These are phyloP conservation scores for Mariannaea sp. DNA, from an alignment of 2,329 filamentous ascomycete species.

Conservation along the genomic window DNA sequence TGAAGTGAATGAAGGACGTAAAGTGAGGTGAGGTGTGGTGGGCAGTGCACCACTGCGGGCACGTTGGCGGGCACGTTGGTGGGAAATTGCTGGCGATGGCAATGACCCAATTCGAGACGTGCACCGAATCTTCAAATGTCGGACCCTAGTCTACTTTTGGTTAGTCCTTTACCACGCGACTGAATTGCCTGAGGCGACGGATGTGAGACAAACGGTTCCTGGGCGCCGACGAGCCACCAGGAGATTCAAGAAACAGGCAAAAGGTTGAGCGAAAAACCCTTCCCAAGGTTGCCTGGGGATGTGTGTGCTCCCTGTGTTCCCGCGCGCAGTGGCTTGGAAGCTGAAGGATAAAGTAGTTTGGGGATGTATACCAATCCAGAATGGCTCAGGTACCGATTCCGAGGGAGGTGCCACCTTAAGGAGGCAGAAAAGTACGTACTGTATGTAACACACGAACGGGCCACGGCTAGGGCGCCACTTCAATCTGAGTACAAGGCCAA, in stretches of 20 bases:
- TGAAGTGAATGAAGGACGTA: neutral
- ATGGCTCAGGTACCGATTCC: too few species aligned
- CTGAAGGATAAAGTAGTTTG: neutral
- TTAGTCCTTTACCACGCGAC: slow-evolving; percentile 25
- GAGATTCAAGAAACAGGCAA: slow-evolving; percentile 12
- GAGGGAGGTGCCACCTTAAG: slow-evolving; percentile 7
- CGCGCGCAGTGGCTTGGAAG: neutral
- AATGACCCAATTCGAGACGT: slow-evolving; percentile 35
- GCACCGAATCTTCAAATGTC: slow-evolving; percentile 25
- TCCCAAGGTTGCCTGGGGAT: neutral
- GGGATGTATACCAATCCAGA: neutral
- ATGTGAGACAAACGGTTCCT: slow-evolving; percentile 15
- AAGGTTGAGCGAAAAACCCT: neutral
- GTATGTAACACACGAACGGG: slow-evolving; percentile 33
- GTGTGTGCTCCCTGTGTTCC: neutral
- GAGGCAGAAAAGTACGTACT: neutral
- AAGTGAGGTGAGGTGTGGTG: neutral
- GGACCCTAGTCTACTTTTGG: slow-evolving; percentile 30
- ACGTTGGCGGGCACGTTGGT: too few species aligned
- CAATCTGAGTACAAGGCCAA: slow-evolving; percentile 31
- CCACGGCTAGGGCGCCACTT: slow-evolving; percentile 31
- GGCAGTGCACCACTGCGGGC: slow-evolving; percentile 26
- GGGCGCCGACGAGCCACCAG: slow-evolving; percentile 2
- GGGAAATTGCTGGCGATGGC: slow-evolving; percentile 46
- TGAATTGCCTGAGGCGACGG: slow-evolving; percentile 35